phyloP scores from a whole-genome alignment of 2,329 filamentous ascomycete species.

The Cladobotryum protrusum region DNA sequence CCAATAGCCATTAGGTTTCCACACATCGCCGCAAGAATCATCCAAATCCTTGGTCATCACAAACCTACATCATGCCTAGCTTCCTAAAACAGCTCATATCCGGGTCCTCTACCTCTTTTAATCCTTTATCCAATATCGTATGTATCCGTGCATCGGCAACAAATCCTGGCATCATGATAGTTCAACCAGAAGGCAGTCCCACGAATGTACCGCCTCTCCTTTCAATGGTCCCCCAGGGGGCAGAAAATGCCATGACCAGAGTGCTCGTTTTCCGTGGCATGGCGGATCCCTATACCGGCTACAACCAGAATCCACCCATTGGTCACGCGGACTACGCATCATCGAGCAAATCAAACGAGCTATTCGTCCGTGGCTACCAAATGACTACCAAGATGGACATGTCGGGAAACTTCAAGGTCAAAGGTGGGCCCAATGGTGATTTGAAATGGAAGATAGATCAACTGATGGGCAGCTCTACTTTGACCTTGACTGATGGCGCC shows the following conservation, averaged over 20 bases:
- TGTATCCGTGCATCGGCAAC: background rate
- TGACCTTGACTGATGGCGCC: background rate
- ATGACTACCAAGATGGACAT: slow-evolving; percentile 3
- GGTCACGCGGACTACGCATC: background rate
- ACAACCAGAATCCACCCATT: background rate
- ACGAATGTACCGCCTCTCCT: background rate
- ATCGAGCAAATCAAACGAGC: background rate
- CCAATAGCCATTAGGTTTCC: too few species aligned
- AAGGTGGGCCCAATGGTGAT: background rate
- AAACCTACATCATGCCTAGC: too few species aligned
- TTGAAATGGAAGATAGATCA: slow-evolving; percentile 4
- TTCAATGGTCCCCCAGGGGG: slow-evolving; percentile 1
- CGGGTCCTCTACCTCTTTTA: background rate
- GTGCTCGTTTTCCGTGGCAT: background rate
- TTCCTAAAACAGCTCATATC: background rate
- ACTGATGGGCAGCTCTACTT: background rate
- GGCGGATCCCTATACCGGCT: background rate
- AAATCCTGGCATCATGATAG: background rate
- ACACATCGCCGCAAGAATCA: too few species aligned
- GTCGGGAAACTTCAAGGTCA: background rate
- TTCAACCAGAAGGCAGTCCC: background rate
- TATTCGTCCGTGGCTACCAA: background rate
- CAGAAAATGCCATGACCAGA: background rate
- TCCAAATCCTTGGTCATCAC: too few species aligned
- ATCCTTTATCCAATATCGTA: background rate